These are phyloP conservation scores for Ustilaginoidea virens DNA, from an alignment of 2,329 filamentous ascomycete species.

Conservation along the genomic window DNA sequence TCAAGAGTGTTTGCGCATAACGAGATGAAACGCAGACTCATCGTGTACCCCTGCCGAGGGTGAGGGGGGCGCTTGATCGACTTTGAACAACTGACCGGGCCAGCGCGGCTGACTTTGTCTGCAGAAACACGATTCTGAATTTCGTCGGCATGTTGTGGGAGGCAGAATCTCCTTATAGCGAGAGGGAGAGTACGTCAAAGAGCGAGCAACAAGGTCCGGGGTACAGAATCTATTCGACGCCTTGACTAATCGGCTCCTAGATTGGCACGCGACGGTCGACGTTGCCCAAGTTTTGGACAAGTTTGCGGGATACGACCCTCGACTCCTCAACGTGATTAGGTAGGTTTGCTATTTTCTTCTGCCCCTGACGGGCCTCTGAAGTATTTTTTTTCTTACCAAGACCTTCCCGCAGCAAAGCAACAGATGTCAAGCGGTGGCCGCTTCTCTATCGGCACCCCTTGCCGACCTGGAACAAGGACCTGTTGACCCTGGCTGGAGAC, in stretches of 20 bases:
- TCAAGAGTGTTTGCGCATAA: slow-evolving; percentile 11
- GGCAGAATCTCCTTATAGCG: slow-evolving; percentile 8
- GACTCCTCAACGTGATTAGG: slow-evolving; percentile 12
- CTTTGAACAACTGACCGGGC: background rate
- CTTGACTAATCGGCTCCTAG: slow-evolving; percentile 5
- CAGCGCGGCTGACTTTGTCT: background rate
- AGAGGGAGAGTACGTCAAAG: slow-evolving; percentile 7
- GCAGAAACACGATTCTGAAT: slow-evolving; percentile 18
- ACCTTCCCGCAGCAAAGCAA: slow-evolving; percentile 19
- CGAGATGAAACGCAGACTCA: slow-evolving; percentile 12
- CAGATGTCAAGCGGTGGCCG: slow-evolving; percentile 19
- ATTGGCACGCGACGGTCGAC: slow-evolving; percentile 17
- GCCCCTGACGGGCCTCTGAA: too few species aligned
- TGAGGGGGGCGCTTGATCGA: too few species aligned
- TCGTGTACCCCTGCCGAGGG: slow-evolving; percentile 19
- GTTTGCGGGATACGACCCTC: slow-evolving; percentile 14
- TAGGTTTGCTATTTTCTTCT: too few species aligned
- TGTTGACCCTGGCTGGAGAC: slow-evolving; percentile 19
- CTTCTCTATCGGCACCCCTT: slow-evolving; percentile 19
- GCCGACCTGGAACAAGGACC: slow-evolving; percentile 15
- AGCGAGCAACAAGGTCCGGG: slow-evolving; percentile 4
- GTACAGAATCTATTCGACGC: background rate
- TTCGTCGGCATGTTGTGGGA: slow-evolving; percentile 18
- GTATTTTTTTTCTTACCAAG: too few species aligned
- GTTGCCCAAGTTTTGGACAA: slow-evolving; percentile 12